Evolutionary conservation across 2,329 filamentous ascomycete genomes (phyloP), one percentile per base, ranked within the genome.

Genomic region (Aspergillus sp.): DNA sequence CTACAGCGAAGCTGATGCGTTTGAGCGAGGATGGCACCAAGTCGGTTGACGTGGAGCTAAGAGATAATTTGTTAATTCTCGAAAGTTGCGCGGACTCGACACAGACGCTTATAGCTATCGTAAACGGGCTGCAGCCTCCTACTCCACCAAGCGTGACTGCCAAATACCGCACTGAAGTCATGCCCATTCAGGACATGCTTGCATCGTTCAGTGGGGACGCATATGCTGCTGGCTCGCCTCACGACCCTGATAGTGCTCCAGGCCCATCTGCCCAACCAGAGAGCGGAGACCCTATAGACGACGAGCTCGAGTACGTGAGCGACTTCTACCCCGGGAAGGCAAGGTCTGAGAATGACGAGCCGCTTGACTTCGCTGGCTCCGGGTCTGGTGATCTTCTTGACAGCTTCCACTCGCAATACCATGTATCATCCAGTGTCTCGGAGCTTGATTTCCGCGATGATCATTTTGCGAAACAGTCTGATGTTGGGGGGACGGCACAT

Each of bases 61-160:
- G 77, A 39, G 88, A 94, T 49, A 82, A 93, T 43, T 69, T 98
- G 1, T 69, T 98, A 33, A 80, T 98, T 20, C 64, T 98, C 5
- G 91, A 98, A 58, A 93, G 88, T 1, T 98, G 93, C 50, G 91
- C 91, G 17, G 91, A 98, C 59, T 98, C 91, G 2, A 96, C 86
- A 0, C 86, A 95, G 55, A 98, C 91, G 0, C 69, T 98, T 10
- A 80, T 94, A 32, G 71, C 74, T 2, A 72, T 93, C 26, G 63
- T 88, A 11, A 85, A 82, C 48, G 86, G 82, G 1, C 68, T 98
- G 4, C 78, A 80, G 24, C 91, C 89, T 4, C 89, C 91, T 1
- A 79, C 77, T 5, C 81, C 86, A 1, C 86, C 88, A 1, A 89
- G 75, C 49, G 85, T 81, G 40, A 80, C 82, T 45, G 75, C 80